phyloP scores from a whole-genome alignment of 2,329 filamentous ascomycete genomes.

The Fusarium sp. region DNA sequence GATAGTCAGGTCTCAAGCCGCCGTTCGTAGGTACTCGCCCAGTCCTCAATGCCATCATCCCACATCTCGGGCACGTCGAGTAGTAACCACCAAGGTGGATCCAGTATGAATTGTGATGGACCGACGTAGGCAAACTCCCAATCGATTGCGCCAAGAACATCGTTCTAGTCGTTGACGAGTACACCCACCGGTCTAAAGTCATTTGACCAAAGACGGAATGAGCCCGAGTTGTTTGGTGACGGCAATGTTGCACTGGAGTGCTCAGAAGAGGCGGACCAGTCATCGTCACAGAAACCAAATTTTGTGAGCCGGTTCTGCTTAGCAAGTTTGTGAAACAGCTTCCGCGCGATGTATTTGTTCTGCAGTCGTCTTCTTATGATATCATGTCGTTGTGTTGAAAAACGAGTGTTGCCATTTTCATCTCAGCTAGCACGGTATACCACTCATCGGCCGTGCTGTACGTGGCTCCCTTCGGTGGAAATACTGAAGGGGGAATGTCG shows the following conservation, averaged over 20 bases:
- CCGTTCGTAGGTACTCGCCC: slow-evolving; percentile 43
- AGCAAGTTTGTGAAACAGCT: slow-evolving; percentile 43
- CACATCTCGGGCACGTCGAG: slow-evolving; percentile 48
- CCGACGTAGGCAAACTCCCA: slow-evolving; percentile 53
- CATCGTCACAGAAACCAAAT: background rate
- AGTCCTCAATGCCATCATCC: slow-evolving; percentile 44
- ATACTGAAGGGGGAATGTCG: slow-evolving; percentile 35
- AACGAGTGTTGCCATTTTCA: slow-evolving; percentile 53
- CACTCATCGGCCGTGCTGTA: slow-evolving; percentile 49
- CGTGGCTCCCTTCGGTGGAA: slow-evolving; percentile 37
- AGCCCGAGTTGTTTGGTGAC: background rate
- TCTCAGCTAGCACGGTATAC: slow-evolving; percentile 51
- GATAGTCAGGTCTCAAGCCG: slow-evolving; percentile 47
- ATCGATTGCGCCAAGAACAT: slow-evolving; percentile 48
- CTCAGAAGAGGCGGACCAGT: background rate
- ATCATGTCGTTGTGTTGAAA: slow-evolving; percentile 55
- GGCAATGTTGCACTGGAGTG: background rate
- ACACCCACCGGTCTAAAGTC: slow-evolving; percentile 36
- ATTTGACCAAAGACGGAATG: background rate
- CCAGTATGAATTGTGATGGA: slow-evolving; percentile 47
- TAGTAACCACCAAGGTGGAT: slow-evolving; percentile 53
- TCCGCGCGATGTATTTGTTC: slow-evolving; percentile 29
- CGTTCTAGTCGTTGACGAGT: slow-evolving; percentile 42
- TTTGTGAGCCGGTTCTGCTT: slow-evolving; percentile 36
- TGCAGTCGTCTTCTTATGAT: slow-evolving; percentile 50